phyloP scores from a whole-genome alignment of 441 rosid genomes.

The Omphalea diandra region DNA sequence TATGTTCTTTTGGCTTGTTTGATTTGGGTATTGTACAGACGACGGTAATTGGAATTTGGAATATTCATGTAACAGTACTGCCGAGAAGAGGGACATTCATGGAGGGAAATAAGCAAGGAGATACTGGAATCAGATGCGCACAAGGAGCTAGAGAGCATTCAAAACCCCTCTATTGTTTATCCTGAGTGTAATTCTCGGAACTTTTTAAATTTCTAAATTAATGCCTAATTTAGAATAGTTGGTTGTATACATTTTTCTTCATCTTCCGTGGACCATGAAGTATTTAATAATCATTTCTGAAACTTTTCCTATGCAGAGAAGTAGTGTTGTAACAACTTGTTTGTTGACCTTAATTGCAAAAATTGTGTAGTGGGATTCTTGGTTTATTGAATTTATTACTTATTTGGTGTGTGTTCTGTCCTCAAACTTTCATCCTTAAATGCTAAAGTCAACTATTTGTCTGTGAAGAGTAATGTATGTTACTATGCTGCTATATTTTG shows the following conservation, averaged over 20 bases:
- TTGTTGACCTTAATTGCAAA: neutral
- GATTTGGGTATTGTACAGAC: neutral
- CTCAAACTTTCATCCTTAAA: neutral
- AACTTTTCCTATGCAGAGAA: neutral
- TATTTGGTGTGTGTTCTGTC: neutral
- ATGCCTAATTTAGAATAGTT: no score
- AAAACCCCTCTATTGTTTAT: conserved; percentile 42
- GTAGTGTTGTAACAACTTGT: neutral
- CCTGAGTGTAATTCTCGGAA: conserved; percentile 46
- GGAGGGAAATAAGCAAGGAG: conserved; percentile 52
- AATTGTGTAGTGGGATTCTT: neutral
- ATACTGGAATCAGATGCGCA: conserved; percentile 60
- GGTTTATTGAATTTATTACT: neutral
- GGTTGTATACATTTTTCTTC: neutral
- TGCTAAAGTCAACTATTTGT: neutral
- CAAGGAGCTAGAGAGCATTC: conserved; percentile 49
- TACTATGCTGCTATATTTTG: neutral
- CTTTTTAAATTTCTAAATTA: neutral
- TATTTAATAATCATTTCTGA: neutral
- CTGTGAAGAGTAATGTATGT: neutral
- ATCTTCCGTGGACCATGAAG: neutral
- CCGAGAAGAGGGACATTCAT: conserved; percentile 57
- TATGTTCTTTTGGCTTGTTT: neutral
- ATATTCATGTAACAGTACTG: conserved; percentile 42
- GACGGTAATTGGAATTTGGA: neutral